Conservation (phyloP, 768 basidiomycete genomes). For the Mycena albidolilacea region DNA sequence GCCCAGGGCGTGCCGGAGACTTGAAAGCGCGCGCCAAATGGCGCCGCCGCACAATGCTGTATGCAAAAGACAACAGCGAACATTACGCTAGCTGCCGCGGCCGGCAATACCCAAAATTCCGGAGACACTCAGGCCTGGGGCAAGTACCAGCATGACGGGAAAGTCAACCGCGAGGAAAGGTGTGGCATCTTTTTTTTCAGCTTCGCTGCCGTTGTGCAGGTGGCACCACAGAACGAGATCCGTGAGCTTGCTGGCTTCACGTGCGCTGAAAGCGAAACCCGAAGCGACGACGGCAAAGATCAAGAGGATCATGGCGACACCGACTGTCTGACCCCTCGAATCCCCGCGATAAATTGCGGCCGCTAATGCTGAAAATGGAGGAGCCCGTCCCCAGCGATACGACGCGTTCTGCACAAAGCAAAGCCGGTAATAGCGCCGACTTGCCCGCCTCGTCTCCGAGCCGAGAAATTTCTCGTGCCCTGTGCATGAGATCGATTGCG, state of each 20-base stretch:
- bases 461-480: not conserved
- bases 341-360: not conserved
- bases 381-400: not conserved
- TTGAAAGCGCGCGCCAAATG: not conserved
- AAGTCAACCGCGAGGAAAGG: not conserved
- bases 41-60: not conserved
- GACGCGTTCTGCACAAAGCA: too few relatives aligned
- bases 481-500: not conserved
- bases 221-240: not conserved
- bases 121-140: not conserved
- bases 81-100: too few relatives aligned
- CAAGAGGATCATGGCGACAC: not conserved
- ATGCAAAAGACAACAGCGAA: not conserved
- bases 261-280: not conserved
- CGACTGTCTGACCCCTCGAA: not conserved
- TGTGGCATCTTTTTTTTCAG: not conserved
- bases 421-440: not conserved
- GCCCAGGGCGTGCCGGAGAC: not conserved
- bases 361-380: not conserved
- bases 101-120: too few relatives aligned
- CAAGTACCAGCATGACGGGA: not conserved
- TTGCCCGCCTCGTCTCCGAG: not conserved
- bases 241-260: not conserved
- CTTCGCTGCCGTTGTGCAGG: not conserved
- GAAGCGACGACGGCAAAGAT: not conserved